A percentile compares a stretch with the other conserved stretches of the same genome.
Evolutionary conservation across 2,329 filamentous ascomycete species (phyloP).

Genomic region (Talaromyces pinophilus): DNA sequence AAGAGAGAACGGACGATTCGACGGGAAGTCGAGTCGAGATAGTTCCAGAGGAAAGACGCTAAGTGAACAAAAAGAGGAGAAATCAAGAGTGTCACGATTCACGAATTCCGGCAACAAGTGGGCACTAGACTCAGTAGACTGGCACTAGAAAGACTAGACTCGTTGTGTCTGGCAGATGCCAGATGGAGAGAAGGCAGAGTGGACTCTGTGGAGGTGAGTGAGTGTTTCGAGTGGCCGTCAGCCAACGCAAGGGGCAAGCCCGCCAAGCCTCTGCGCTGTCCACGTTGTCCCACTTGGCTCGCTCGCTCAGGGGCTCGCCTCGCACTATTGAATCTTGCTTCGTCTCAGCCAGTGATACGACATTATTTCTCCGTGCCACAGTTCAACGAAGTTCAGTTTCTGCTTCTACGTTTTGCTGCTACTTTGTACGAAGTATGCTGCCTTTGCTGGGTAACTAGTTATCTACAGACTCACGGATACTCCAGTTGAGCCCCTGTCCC

Average conservation of each 20-base stretch:
- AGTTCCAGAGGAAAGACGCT: neutral
- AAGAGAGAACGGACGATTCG: constrained; percentile 1
- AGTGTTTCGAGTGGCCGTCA: constrained; percentile 6
- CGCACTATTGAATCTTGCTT: constrained; percentile 7
- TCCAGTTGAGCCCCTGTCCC: constrained; percentile 7
- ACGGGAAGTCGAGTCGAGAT: neutral
- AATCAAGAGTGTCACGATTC: neutral
- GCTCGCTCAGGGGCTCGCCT: neutral
- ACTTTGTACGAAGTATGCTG: neutral
- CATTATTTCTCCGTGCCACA: neutral
- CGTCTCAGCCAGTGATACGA: neutral
- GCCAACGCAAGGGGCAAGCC: constrained; percentile 13
- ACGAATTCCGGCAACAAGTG: neutral
- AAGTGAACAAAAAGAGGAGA: constrained; percentile 2
- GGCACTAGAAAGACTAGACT: neutral
- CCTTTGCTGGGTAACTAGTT: neutral
- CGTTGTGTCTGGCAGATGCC: neutral
- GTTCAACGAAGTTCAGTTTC: neutral
- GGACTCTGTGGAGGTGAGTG: too few species aligned
- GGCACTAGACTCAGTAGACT: neutral
- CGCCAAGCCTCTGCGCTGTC: constrained; percentile 8
- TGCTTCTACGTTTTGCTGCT: neutral
- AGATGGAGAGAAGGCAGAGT: neutral
- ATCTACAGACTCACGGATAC: neutral
- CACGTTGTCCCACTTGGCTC: neutral